Evolutionary conservation across 805 yeast species (phyloP), one percentile per base, ranked within the genome.

Genomic region (Candida michaelii): DNA sequence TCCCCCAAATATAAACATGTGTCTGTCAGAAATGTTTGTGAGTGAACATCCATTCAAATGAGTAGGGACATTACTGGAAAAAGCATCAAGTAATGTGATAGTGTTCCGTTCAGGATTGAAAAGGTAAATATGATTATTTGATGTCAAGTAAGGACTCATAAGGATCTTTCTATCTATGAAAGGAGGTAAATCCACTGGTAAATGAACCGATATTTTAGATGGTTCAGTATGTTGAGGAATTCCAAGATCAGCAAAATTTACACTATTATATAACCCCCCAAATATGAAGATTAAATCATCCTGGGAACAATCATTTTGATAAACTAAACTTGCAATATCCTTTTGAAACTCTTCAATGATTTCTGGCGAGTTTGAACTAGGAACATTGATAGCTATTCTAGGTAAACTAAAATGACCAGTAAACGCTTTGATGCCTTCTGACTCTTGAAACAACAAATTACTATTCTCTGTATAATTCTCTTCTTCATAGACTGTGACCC

Each of bases 1-100:
- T 0, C 93, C 95, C n/a, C 91, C 95, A 54, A 77, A 83, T 45
- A 75, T 73, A 48, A 83, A 71, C 12, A 80, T 69, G 51, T 82
- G 82, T 27, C 79, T 61, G n/a, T 71, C 66, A 4, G 85, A 76
- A 4, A 85, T 62, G 42, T 62, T 68, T 7, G 78, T 66, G 13
- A 76, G 70, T 5, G 70, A 53, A 56, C 79, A 63, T 42, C 79
- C 73, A 33, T 76, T 54, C 14, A 83, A 52, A 2, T 82, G 73
- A 3, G 77, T 74, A 0, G 89, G 89, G 2, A 47, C 48, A 12
- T 47, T 43, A 8, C 44, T 40, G 18, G 46, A 42, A 19, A 50
- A 43, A 4, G 54, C 54, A 32, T 62, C 64, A 44, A 61, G 49
- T 19, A 58, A 54, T 3, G 62, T 60, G 4, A 62, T 49, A 0